phyloP scores from a whole-genome alignment of 176 grass and related monocot species.

The Eragrostis nindensis region DNA sequence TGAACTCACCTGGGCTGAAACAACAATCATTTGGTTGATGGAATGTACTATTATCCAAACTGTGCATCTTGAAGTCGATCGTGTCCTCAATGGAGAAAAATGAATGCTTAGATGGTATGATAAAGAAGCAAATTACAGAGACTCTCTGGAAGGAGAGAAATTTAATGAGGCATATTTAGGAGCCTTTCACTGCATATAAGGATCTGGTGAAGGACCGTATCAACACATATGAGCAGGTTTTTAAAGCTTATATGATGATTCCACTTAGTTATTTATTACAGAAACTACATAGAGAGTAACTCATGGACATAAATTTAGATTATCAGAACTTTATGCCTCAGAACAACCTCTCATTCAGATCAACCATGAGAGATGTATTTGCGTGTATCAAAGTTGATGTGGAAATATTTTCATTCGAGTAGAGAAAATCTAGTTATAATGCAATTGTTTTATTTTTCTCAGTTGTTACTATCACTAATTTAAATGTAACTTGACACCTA shows the following conservation, averaged over 20 bases:
- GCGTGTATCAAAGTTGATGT: background rate
- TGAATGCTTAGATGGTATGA: background rate
- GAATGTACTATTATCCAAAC: background rate
- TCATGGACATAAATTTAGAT: background rate
- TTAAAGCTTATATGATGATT: background rate
- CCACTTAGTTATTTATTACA: background rate
- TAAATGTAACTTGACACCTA: background rate
- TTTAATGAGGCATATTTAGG: background rate
- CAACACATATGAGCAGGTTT: background rate
- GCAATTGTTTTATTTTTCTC: background rate
- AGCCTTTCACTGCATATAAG: background rate
- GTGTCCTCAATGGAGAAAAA: background rate
- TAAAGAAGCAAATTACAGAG: background rate
- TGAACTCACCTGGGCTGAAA: background rate
- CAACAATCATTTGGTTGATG: background rate
- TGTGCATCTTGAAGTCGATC: background rate
- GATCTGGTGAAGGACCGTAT: background rate
- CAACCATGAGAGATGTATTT: background rate
- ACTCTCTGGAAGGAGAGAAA: background rate
- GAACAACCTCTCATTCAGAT: background rate
- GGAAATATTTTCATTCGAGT: background rate
- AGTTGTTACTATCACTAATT: background rate
- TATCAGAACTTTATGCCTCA: background rate
- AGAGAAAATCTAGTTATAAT: background rate
- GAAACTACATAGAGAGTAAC: background rate